Evolutionary conservation across 176 grass and related monocot species (phyloP).

Genomic region (Hsuehochloa calcarea): DNA sequence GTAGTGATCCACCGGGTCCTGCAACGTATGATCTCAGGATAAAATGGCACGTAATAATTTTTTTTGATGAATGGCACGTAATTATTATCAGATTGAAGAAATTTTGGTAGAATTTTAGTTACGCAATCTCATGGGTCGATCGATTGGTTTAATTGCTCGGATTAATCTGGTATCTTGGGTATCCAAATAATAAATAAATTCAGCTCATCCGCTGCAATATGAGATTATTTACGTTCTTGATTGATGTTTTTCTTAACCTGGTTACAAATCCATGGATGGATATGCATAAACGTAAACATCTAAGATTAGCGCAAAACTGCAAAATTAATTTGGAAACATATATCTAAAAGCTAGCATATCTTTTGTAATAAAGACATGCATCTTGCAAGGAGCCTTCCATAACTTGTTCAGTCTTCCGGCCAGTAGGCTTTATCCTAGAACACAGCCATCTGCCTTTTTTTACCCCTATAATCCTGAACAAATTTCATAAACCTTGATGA

Average conservation of each 20-base stretch:
- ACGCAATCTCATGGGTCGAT: neutral
- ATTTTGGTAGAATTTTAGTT: neutral
- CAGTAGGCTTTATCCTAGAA: neutral
- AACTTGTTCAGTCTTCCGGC: neutral
- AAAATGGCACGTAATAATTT: too few species aligned
- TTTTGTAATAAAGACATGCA: neutral
- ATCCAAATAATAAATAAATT: neutral
- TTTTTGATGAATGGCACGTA: too few species aligned
- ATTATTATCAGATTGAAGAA: neutral
- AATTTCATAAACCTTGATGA: neutral
- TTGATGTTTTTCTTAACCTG: neutral
- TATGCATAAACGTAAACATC: neutral
- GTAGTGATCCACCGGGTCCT: too few species aligned
- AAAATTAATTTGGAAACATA: neutral
- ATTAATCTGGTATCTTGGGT: neutral
- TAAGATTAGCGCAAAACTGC: neutral
- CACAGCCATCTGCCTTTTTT: neutral
- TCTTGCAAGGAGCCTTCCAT: neutral
- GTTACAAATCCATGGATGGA: neutral
- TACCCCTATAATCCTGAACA: neutral
- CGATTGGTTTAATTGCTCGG: neutral
- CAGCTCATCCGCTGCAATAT: neutral
- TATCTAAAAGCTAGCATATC: neutral
- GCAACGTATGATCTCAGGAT: neutral
- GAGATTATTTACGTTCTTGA: neutral